Evolutionary conservation across 352 stramenopile genomes (phyloP).

Genomic region (Globisporangium iwayamae): DNA sequence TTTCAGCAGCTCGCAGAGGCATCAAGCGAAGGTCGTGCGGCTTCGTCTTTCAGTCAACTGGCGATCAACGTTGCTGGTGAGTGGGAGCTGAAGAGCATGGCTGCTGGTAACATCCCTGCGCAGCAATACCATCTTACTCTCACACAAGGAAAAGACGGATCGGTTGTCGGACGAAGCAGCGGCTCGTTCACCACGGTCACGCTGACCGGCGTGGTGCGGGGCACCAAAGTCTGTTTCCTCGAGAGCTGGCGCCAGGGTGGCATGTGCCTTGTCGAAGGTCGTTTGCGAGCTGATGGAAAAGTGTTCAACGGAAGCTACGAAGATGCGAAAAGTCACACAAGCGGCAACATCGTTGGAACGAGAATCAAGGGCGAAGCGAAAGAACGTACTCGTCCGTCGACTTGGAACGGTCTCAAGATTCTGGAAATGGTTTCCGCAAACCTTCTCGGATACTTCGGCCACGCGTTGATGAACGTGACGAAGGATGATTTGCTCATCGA

Average conservation of each 20-base stretch:
- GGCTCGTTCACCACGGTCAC: conserved; percentile 83
- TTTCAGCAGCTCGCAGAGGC: conserved; percentile 28
- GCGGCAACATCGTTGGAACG: conserved; percentile 73
- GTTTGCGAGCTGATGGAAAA: conserved; percentile 64
- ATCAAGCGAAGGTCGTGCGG: conserved; percentile 21
- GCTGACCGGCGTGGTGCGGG: conserved; percentile 63
- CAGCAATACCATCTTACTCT: conserved; percentile 84
- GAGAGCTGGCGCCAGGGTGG: conserved; percentile 86
- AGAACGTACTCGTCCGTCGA: conserved; percentile 13
- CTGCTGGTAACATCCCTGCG: conserved; percentile 79
- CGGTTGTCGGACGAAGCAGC: conserved; percentile 66
- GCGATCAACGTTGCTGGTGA: conserved; percentile 71
- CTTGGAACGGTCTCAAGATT: conserved; percentile 56
- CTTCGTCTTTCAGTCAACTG: conserved; percentile 31
- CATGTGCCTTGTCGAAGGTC: conserved; percentile 82
- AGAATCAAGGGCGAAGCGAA: conserved; percentile 40
- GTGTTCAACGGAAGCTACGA: conserved; percentile 81
- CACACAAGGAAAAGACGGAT: conserved; percentile 60
- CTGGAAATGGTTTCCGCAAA: conserved; percentile 76
- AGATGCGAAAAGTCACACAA: conserved; percentile 86
- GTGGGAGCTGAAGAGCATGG: conserved; percentile 88
- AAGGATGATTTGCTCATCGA: conserved; percentile 64
- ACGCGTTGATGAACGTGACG: conserved; percentile 55
- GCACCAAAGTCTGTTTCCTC: conserved; percentile 81
- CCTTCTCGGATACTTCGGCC: conserved; percentile 70